phyloP scores from a whole-genome alignment of 345 rosid species.

The Cardamine resedifolia region DNA sequence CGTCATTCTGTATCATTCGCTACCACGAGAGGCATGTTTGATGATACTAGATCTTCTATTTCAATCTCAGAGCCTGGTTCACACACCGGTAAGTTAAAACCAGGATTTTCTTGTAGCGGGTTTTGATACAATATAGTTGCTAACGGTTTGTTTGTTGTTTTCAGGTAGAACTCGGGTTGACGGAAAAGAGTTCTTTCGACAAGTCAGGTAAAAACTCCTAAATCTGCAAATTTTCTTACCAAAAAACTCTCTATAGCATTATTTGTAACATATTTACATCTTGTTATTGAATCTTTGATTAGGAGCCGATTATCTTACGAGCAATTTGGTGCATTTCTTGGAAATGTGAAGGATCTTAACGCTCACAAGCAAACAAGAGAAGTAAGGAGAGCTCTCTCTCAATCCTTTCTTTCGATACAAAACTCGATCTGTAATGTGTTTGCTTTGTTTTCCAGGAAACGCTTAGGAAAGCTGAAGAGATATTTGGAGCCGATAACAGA shows the following conservation, averaged over 20 bases:
- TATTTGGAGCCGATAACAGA: constrained; percentile 76
- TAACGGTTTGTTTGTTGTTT: background rate
- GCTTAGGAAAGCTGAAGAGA: constrained; percentile 79
- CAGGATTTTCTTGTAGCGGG: background rate
- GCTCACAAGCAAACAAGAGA: constrained; percentile 90
- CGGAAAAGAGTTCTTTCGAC: constrained; percentile 95
- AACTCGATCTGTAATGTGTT: background rate
- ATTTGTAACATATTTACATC: background rate
- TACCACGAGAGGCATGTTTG: constrained; percentile 67
- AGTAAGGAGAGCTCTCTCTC: constrained; percentile 36
- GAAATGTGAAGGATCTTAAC: constrained; percentile 91
- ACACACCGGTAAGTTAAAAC: constrained; percentile 46
- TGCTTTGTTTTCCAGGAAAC: constrained; percentile 57
- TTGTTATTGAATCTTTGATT: constrained; percentile 15
- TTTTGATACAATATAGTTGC: background rate
- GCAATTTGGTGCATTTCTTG: constrained; percentile 89
- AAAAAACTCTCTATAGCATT: background rate
- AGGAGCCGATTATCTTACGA: constrained; percentile 67
- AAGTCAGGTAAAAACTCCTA: constrained; percentile 67
- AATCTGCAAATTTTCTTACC: background rate
- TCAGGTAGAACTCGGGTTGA: constrained; percentile 83
- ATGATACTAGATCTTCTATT: constrained; percentile 62
- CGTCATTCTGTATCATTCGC: constrained; percentile 79
- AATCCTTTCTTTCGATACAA: background rate
- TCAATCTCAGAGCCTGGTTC: constrained; percentile 62